These are phyloP conservation scores for Bipolaris oryzae DNA, from an alignment of 2,329 filamentous ascomycete genomes.

Conservation along the genomic window DNA sequence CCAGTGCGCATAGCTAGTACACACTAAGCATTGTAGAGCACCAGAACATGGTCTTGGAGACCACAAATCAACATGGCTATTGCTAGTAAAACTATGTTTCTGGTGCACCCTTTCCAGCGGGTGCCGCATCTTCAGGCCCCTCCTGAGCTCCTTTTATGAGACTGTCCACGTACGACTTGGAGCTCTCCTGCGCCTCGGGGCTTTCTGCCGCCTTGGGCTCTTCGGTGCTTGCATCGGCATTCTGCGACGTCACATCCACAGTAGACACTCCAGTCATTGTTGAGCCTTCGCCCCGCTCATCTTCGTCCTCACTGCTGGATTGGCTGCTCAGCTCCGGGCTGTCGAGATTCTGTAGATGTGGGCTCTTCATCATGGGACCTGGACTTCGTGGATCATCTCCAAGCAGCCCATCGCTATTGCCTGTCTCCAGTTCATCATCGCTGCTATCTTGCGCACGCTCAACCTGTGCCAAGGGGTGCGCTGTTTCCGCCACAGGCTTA, in stretches of 20 bases:
- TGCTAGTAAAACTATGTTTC: constrained; percentile 11
- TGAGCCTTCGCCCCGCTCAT: constrained; percentile 33
- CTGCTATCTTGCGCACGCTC: constrained; percentile 30
- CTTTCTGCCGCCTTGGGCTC: constrained; percentile 5
- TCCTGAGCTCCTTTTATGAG: constrained; percentile 2
- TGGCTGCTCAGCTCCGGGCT: constrained; percentile 47
- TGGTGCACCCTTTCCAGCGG: neutral
- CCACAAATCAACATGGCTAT: constrained; percentile 4
- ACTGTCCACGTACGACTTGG: constrained; percentile 14
- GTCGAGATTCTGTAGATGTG: constrained; percentile 47
- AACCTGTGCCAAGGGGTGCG: constrained; percentile 40
- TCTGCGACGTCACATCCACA: constrained; percentile 8
- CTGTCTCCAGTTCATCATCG: constrained; percentile 24
- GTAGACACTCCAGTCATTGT: constrained; percentile 11
- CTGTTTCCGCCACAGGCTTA: constrained; percentile 35
- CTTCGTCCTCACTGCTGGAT: constrained; percentile 43
- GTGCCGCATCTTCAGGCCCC: neutral
- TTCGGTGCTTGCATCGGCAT: neutral
- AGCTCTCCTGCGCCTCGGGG: constrained; percentile 4
- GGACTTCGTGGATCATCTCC: constrained; percentile 39
- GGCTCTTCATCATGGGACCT: constrained; percentile 50
- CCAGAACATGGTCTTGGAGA: neutral
- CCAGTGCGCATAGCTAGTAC: too few species aligned
- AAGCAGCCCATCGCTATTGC: constrained; percentile 9
- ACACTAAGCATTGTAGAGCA: neutral